Conservation (phyloP, 331 rosid genomes). For the Acacia concinna region DNA sequence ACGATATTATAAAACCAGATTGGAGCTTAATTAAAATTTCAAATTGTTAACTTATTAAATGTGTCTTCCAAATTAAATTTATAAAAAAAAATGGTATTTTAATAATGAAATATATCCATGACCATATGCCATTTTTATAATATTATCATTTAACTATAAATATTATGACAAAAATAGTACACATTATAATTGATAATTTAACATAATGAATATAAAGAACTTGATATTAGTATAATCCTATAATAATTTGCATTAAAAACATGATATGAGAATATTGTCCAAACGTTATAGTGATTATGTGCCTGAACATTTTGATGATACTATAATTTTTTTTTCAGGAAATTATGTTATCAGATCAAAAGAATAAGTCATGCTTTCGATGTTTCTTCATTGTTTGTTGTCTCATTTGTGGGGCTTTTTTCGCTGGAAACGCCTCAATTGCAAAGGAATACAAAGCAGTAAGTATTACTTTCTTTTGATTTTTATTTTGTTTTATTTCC, state of each 20-base stretch:
- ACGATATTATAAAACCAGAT: neutral
- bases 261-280: neutral
- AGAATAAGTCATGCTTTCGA: neutral
- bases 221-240: too few species aligned
- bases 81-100: neutral
- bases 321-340: neutral
- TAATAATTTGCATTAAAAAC: neutral
- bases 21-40: neutral
- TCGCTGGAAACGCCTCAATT: conserved; percentile 48
- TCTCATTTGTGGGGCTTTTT: conserved; percentile 64
- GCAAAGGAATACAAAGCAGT: conserved; percentile 63
- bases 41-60: neutral
- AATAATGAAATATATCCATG: too few species aligned
- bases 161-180: too few species aligned
- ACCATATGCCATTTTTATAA: too few species aligned
- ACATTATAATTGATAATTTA: too few species aligned
- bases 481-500: neutral
- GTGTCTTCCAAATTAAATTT: neutral
- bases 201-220: too few species aligned
- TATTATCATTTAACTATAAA: too few species aligned
- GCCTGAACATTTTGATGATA: neutral
- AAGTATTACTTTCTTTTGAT: conserved; percentile 15
- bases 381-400: conserved; percentile 47
- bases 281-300: neutral
- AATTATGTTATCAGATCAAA: neutral